Evolutionary conservation across 306 rosid genomes (phyloP), one percentile per base, ranked within the genome.

Genomic region (Herpetospermum pedunculosum): DNA sequence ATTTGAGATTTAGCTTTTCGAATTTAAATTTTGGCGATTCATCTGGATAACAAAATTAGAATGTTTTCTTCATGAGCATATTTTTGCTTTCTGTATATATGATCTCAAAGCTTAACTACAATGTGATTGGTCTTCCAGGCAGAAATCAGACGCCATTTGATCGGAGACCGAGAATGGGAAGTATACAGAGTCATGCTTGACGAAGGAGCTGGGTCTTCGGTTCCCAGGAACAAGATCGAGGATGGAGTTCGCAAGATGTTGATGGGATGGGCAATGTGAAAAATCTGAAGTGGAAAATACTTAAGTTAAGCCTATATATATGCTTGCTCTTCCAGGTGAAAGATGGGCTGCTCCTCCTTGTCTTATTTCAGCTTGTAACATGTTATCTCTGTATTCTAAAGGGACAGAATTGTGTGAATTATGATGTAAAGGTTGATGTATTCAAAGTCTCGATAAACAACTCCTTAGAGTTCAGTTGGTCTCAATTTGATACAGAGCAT

Each of bases 101-200:
- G 52, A 26, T 7, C 13, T 30, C 28, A 41, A 72, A 76, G 13
- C 46, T 40, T 76, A 62, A 44, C 38, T 60, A 59, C 21, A 9
- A 32, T 21, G 26, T 11, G n/a, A 53, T 68, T 76, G 73, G 80
- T 75, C 43, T 44, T 48, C 41, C 91, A 94, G 97, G 97, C 97
- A 34, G 87, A 88, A 80, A 84, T 94, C 55, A 84, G 92, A 75
- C 88, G 99, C 77, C 91, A 87, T 52, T 57, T 84, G 76, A 87
- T 89, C 11, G 83, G 82, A 71, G 99, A 83, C 68, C 86, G 90
- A 6, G 99, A 94, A 76, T 94, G 96, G 92, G 99, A 94, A 79
- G 96, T 94, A 19, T 94, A 91, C 76, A 87, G 90, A 84, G 78
- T 94, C 83, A 78, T 94, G 91, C 91, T 94, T 44, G 96, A 89